Evolutionary conservation across 768 basidiomycete genomes (phyloP).

Genomic region (Tephrocybe sp.): DNA sequence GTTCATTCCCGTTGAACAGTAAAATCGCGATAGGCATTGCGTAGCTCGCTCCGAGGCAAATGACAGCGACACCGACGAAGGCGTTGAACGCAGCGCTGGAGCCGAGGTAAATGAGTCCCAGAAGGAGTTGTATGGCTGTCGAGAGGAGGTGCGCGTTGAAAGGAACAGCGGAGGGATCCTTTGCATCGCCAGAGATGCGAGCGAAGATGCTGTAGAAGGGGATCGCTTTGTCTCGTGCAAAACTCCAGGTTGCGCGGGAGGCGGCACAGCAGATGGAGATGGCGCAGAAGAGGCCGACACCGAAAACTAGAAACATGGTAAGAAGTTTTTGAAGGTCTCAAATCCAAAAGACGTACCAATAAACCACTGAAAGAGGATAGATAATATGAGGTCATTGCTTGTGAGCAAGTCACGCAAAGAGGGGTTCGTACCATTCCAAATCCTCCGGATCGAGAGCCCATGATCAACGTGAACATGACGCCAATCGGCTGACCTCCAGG

Average conservation of each 20-base stretch:
- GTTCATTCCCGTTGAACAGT: constrained; percentile 34
- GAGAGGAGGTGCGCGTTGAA: constrained; percentile 62
- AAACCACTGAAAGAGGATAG: constrained; percentile 31
- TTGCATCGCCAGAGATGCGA: constrained; percentile 37
- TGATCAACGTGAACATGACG: constrained; percentile 59
- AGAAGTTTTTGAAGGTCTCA: neutral
- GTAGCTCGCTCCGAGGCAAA: constrained; percentile 65
- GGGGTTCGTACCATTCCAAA: constrained; percentile 51
- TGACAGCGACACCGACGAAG: constrained; percentile 66
- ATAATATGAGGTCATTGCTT: neutral
- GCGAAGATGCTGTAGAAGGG: constrained; percentile 52
- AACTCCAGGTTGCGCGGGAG: constrained; percentile 71
- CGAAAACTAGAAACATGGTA: constrained; percentile 41
- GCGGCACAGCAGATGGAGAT: constrained; percentile 68
- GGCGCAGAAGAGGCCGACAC: constrained; percentile 58
- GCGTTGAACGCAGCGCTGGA: constrained; percentile 67
- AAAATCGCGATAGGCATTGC: constrained; percentile 61
- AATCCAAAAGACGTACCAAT: constrained; percentile 30
- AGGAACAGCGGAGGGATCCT: constrained; percentile 45
- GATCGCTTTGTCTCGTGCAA: constrained; percentile 66
- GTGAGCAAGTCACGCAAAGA: neutral
- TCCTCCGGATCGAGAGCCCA: constrained; percentile 61
- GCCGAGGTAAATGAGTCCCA: constrained; percentile 65
- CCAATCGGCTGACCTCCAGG: constrained; percentile 65
- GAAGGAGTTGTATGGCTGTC: constrained; percentile 53